Conservation (phyloP, 805 yeast species). For the Pachysolen tannophilus region DNA sequence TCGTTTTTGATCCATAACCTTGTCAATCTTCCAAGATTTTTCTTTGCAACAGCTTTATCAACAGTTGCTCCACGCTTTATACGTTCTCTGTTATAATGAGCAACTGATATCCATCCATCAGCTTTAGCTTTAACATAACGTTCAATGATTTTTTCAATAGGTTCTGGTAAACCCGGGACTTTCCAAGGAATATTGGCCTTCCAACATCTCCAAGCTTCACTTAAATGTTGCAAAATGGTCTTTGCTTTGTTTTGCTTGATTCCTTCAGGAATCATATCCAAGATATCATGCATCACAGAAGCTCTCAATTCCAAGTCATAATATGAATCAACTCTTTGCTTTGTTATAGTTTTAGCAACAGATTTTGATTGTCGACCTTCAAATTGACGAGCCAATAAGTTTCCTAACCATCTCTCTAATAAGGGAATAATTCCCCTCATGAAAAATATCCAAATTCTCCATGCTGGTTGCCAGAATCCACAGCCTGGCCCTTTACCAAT, state of each 20-base stretch:
- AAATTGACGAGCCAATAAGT: conserved; percentile 83
- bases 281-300: conserved; percentile 89
- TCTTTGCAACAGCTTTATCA: conserved; percentile 90
- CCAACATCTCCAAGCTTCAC: conserved; percentile 99
- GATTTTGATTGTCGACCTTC: conserved; percentile 93
- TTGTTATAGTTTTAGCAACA: conserved; percentile 87
- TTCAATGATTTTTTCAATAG: conserved; percentile 77
- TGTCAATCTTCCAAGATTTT: conserved; percentile 86
- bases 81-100: conserved; percentile 86
- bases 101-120: conserved; percentile 92
- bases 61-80: conserved; percentile 85
- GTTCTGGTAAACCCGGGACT: conserved; percentile 93
- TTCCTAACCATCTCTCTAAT: conserved; percentile 92
- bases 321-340: conserved; percentile 91
- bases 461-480: conserved; percentile 99
- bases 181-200: conserved; percentile 98
- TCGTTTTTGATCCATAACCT: conserved; percentile 89
- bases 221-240: conserved; percentile 83
- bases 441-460: conserved; percentile 94
- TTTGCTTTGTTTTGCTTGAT: conserved; percentile 80
- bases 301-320: conserved; percentile 91
- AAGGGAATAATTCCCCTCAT: conserved; percentile 88
- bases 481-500: conserved; percentile 98
- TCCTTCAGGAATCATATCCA: conserved; percentile 97
- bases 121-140: conserved; percentile 92